Percentiles rank a stretch among this genome's conserved stretches.
Evolutionary conservation across 768 basidiomycete genomes (phyloP).

Genomic region (Leccinum uliginosum): DNA sequence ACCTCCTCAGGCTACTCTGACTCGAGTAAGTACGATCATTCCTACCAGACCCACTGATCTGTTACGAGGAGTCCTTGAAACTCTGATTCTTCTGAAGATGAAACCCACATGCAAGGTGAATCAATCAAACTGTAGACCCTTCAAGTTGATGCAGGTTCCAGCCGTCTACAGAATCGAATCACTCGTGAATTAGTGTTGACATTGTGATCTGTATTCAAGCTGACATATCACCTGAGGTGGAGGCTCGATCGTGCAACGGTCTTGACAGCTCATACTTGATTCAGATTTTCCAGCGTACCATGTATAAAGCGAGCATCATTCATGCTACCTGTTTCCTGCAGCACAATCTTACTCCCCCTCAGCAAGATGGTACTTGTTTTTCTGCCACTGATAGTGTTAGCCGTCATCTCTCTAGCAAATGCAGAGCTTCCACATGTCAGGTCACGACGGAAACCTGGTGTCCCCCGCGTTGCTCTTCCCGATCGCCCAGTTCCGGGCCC

Average conservation of each 20-base stretch:
- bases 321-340: background rate
- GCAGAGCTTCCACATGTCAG: slow-evolving; percentile 21
- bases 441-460: slow-evolving; percentile 13
- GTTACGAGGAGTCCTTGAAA: background rate
- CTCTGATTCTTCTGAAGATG: background rate
- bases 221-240: background rate
- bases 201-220: too few species aligned
- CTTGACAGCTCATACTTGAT: background rate
- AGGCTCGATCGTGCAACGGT: background rate
- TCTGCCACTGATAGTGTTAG: slow-evolving; percentile 7
- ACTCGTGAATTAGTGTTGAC: background rate
- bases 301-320: background rate
- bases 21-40: background rate
- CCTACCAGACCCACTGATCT: background rate
- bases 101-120: background rate
- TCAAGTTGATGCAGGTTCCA: background rate
- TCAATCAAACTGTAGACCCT: background rate
- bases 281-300: background rate
- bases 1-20: background rate
- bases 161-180: background rate
- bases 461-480: slow-evolving; percentile 12
- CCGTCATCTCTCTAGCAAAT: slow-evolving; percentile 11
- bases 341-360: background rate
- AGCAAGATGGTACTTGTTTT: slow-evolving; percentile 11
- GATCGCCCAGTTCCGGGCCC: slow-evolving; percentile 10